Percentiles rank a stretch among this genome's conserved stretches.
phyloP scores from a whole-genome alignment of 1,284 basidiomycete genomes.

The Tylopilus orsonianus region DNA sequence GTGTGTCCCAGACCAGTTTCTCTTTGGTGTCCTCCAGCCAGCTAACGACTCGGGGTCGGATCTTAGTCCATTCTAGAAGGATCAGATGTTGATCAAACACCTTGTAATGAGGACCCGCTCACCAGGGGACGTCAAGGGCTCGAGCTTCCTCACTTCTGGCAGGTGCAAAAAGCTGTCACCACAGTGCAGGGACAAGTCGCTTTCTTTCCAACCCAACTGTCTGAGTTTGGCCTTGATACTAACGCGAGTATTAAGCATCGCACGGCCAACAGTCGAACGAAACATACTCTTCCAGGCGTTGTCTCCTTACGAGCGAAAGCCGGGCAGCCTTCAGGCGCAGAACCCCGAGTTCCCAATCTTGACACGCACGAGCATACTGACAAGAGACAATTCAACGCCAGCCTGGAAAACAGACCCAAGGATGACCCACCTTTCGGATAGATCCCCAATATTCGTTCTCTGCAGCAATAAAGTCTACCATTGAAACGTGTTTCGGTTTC shows the following conservation, averaged over 20 bases:
- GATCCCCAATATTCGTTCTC: background rate
- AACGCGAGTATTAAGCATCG: background rate
- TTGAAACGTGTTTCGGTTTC: background rate
- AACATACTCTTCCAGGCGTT: constrained; percentile 12
- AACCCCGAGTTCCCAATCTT: constrained; percentile 2
- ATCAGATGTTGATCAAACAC: background rate
- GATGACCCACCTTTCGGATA: constrained; percentile 5
- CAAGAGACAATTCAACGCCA: background rate
- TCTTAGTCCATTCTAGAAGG: constrained; percentile 14
- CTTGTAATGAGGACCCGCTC: background rate
- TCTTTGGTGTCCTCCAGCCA: background rate
- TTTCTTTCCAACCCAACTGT: constrained; percentile 1
- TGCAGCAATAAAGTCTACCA: background rate
- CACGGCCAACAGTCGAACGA: background rate
- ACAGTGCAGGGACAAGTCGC: background rate
- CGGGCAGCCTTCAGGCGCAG: constrained; percentile 1
- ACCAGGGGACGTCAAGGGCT: constrained; percentile 14
- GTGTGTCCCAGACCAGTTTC: background rate
- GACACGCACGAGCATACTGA: constrained; percentile 10
- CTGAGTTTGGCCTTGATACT: constrained; percentile 10
- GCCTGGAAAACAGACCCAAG: background rate
- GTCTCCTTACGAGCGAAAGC: constrained; percentile 3
- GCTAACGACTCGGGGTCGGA: constrained; percentile 4
- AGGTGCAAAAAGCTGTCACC: background rate
- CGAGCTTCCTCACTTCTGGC: constrained; percentile 13